phyloP scores from a whole-genome alignment of 1,284 basidiomycete species.

The Anthracocystis walkeri region DNA sequence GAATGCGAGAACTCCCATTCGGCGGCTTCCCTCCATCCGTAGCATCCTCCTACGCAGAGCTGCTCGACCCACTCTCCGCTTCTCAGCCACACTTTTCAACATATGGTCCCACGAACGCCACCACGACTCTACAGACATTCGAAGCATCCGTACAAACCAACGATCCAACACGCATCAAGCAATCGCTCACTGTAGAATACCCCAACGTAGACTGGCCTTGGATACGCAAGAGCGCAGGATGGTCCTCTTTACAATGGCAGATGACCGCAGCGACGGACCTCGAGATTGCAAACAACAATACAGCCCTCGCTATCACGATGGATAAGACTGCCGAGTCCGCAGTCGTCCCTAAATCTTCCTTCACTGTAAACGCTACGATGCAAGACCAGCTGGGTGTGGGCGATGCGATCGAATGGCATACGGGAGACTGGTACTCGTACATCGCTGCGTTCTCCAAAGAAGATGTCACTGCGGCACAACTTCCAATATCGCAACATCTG shows the following conservation, averaged over 20 bases:
- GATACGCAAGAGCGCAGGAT: conserved; percentile 44
- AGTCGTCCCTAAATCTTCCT: conserved; percentile 9
- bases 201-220: conserved; percentile 37
- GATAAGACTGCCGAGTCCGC: conserved; percentile 49
- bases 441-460: conserved; percentile 30
- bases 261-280: conserved; percentile 36
- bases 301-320: conserved; percentile 33
- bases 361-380: neutral
- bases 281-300: conserved; percentile 18
- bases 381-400: neutral
- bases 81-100: conserved; percentile 6
- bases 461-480: neutral
- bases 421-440: conserved; percentile 56
- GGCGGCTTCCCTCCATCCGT: conserved; percentile 34
- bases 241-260: conserved; percentile 53
- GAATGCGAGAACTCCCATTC: conserved; percentile 42
- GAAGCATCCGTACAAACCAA: conserved; percentile 11
- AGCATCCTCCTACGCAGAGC: conserved; percentile 7
- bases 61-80: neutral
- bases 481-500: conserved; percentile 36
- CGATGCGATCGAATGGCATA: conserved; percentile 43
- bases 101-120: conserved; percentile 32
- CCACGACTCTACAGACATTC: conserved; percentile 6
- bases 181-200: conserved; percentile 35
- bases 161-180: conserved; percentile 4